Base-by-base conservation (phyloP, 2,329 filamentous ascomycete species). In the Dothideomycetes sp. region DNA sequence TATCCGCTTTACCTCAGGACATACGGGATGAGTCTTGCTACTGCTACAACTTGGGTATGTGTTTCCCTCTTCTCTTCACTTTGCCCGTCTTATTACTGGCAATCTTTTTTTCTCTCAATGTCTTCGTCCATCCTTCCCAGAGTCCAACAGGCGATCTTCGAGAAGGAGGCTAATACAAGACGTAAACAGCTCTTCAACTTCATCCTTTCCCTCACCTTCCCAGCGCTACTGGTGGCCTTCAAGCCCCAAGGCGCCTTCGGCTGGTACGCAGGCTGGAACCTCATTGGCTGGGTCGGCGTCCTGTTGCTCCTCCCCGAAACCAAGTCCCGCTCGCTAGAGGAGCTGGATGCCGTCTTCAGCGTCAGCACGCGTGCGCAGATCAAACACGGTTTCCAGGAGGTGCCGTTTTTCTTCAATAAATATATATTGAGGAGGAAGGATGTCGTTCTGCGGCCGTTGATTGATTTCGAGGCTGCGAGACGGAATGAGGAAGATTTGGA, bases 11-110 rank as follows among this genome's bases (percentile, higher is more conserved):
- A 65, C 30, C 56, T 66, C 31, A 61, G 65, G 45, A 62, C 64
- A 44, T 52, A 56, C 19, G 57, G 55, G 3, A 59, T 59, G 55
- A 68, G 10, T 75, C 72, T 62, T 68, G 70, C 41, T 75, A 75
- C 61, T 75, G 76, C 52, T 66, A 67, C 54, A 65, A 62, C 16
- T 67, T 65, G 24, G 56, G 52, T 57, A 84, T 84, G 80, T 70
- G 0, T 82, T n/a, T n/a, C n/a, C n/a, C n/a, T n/a, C n/a, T n/a
- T n/a, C n/a, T n/a, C n/a, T n/a, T n/a, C n/a, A n/a, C n/a, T n/a
- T n/a, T n/a, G n/a, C n/a, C n/a, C n/a, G n/a, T n/a, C n/a, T n/a
- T n/a, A n/a, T n/a, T n/a, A n/a, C n/a, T n/a, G n/a, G n/a, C n/a
- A n/a, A n/a, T n/a, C n/a, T n/a, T n/a, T n/a, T n/a, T n/a, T n/a